A percentile compares a stretch with the other conserved stretches of the same genome.
phyloP scores from a whole-genome alignment of 805 yeast genomes.

The Wickerhamiella lipophila region DNA sequence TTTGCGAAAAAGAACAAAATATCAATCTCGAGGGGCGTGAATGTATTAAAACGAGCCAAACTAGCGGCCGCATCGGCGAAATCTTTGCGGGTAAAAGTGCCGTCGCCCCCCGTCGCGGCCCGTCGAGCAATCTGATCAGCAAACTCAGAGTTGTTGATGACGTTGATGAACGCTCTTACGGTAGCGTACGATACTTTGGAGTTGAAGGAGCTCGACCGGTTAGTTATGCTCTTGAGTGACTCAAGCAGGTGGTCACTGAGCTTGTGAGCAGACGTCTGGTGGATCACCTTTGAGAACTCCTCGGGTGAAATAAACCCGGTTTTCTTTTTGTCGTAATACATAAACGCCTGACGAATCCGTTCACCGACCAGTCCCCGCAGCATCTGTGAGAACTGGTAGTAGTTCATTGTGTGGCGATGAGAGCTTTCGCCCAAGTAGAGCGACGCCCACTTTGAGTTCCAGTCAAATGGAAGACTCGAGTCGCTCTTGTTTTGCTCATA shows the following conservation, averaged over 20 bases:
- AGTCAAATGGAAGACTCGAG: slow-evolving; percentile 32
- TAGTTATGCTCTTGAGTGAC: slow-evolving; percentile 30
- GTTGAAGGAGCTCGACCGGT: slow-evolving; percentile 24
- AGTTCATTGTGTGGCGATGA: slow-evolving; percentile 30
- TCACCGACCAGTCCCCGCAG: slow-evolving; percentile 35
- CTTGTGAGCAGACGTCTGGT: slow-evolving; percentile 32
- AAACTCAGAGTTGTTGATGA: slow-evolving; percentile 32
- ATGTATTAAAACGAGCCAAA: slow-evolving; percentile 30
- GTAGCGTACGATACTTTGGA: slow-evolving; percentile 31
- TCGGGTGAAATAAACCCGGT: slow-evolving; percentile 32
- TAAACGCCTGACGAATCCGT: slow-evolving; percentile 36
- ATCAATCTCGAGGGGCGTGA: slow-evolving; percentile 35
- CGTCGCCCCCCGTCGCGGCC: slow-evolving; percentile 24
- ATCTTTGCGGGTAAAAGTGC: slow-evolving; percentile 29
- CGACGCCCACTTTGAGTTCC: slow-evolving; percentile 33
- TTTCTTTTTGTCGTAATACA: slow-evolving; percentile 27
- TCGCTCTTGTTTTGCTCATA: slow-evolving; percentile 29
- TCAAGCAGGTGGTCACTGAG: slow-evolving; percentile 31
- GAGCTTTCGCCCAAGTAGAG: slow-evolving; percentile 31
- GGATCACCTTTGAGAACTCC: slow-evolving; percentile 31
- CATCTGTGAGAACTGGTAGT: slow-evolving; percentile 35
- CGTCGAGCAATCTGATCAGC: slow-evolving; percentile 28
- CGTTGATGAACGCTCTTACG: slow-evolving; percentile 34
- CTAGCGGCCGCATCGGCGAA: slow-evolving; percentile 32
- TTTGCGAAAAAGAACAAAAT: slow-evolving; percentile 31